phyloP scores from a whole-genome alignment of 805 yeast species.

The Cyberlindnera suaveolens region DNA sequence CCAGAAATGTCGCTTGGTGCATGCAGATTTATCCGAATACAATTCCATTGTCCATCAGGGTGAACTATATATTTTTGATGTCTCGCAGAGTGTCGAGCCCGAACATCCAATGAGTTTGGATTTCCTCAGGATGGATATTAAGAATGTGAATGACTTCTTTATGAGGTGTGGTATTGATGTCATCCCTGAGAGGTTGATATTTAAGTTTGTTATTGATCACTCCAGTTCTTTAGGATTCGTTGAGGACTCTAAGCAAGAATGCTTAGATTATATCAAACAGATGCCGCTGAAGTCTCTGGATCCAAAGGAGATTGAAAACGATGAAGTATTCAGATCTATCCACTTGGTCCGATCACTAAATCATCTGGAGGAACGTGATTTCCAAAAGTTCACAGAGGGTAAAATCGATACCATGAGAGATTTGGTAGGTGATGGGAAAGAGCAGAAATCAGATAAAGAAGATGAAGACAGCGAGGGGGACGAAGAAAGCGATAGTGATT shows the following conservation, averaged over 20 bases:
- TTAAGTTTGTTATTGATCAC: conserved; percentile 64
- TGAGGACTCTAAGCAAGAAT: conserved; percentile 30
- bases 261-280: conserved; percentile 37
- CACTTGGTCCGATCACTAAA: conserved; percentile 75
- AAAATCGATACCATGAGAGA: conserved; percentile 72
- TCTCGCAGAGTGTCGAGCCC: conserved; percentile 95
- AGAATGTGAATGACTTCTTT: conserved; percentile 88
- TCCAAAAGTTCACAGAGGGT: conserved; percentile 70
- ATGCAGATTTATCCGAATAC: conserved; percentile 95
- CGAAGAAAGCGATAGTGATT: conserved; percentile 22
- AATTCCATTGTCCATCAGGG: conserved; percentile 81
- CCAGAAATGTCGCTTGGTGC: conserved; percentile 84
- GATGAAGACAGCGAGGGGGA: conserved; percentile 21
- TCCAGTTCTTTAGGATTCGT: conserved; percentile 31
- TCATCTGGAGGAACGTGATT: conserved; percentile 86
- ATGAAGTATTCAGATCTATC: conserved; percentile 79
- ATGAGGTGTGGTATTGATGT: conserved; percentile 65
- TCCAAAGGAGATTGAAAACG: conserved; percentile 57
- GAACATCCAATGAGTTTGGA: conserved; percentile 97
- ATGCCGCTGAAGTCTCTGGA: conserved; percentile 52
- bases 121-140: conserved; percentile 94
- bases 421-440: conserved; percentile 36
- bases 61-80: conserved; percentile 84
- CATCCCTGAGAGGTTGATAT: conserved; percentile 75
- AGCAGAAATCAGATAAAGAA: conserved; percentile 20